phyloP scores from a whole-genome alignment of 192 early-diverging fungal species.

The Umbelopsis vinacea region DNA sequence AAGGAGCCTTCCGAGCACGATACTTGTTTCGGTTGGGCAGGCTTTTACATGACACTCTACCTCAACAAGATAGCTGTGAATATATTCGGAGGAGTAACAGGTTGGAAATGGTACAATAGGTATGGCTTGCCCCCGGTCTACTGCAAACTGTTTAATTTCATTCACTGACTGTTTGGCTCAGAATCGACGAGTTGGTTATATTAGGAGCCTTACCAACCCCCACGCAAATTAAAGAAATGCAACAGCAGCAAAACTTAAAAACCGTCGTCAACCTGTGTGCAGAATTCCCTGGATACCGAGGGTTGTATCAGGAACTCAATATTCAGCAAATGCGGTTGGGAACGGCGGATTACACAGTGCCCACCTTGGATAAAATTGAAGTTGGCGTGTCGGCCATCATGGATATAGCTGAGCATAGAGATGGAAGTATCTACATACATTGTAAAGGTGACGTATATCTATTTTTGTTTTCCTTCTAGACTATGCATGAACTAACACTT shows the following conservation, averaged over 20 bases:
- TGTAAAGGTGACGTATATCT: slow-evolving; percentile 46
- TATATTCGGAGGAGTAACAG: slow-evolving; percentile 29
- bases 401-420: not conserved
- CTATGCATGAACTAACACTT: not conserved
- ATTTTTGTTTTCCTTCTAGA: too few relatives aligned
- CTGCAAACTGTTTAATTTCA: too few relatives aligned
- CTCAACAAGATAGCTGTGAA: slow-evolving; percentile 39
- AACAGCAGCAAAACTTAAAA: slow-evolving; percentile 23
- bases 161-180: not conserved
- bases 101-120: slow-evolving; percentile 41
- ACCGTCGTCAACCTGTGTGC: slow-evolving; percentile 54
- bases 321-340: slow-evolving; percentile 47
- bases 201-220: slow-evolving; percentile 40
- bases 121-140: not conserved
- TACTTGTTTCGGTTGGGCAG: slow-evolving; percentile 25
- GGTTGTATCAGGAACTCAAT: slow-evolving; percentile 40
- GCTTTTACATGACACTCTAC: slow-evolving; percentile 32
- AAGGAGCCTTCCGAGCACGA: slow-evolving; percentile 19
- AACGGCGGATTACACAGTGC: slow-evolving; percentile 49
- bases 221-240: slow-evolving; percentile 28
- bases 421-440: slow-evolving; percentile 41
- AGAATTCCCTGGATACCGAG: slow-evolving; percentile 48
- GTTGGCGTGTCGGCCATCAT: slow-evolving; percentile 29
- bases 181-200: slow-evolving; percentile 31
- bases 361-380: slow-evolving; percentile 39